These are phyloP conservation scores for Spencermartinsiella ligniputridi DNA, from an alignment of 1,139 yeast species.

Conservation along the genomic window DNA sequence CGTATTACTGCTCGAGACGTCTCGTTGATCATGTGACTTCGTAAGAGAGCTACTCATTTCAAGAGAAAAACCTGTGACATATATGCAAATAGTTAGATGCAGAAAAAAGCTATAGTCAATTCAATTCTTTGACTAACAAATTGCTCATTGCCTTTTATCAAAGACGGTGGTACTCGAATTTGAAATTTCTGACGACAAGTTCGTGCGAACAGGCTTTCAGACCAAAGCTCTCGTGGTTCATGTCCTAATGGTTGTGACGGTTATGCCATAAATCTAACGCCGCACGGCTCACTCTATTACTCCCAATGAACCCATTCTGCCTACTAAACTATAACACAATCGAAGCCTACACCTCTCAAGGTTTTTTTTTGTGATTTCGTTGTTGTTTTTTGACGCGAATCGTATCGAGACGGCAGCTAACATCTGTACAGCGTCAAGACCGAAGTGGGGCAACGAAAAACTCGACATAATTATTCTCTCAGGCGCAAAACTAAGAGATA, in stretches of 20 bases:
- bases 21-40: not conserved
- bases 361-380: not conserved
- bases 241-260: no score
- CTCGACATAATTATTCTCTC: no score
- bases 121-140: no score
- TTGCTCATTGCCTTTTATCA: no score
- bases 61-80: not conserved
- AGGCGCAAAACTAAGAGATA: no score
- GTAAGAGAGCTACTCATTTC: not conserved
- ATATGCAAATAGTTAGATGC: not conserved
- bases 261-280: not conserved
- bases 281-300: not conserved
- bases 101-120: no score
- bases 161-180: no score
- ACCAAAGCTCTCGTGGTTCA: no score
- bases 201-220: no score
- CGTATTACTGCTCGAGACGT: not conserved
- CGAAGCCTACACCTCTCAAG: not conserved
- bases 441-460: no score
- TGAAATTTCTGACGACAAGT: no score
- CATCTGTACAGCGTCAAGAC: not conserved
- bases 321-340: not conserved
- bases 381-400: constrained; percentile 2
- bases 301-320: not conserved
- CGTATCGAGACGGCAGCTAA: not conserved